Evolutionary conservation across 2,329 filamentous ascomycete species (phyloP), one percentile per base, ranked within the genome.

Genomic region (Xylariaceae sp.): DNA sequence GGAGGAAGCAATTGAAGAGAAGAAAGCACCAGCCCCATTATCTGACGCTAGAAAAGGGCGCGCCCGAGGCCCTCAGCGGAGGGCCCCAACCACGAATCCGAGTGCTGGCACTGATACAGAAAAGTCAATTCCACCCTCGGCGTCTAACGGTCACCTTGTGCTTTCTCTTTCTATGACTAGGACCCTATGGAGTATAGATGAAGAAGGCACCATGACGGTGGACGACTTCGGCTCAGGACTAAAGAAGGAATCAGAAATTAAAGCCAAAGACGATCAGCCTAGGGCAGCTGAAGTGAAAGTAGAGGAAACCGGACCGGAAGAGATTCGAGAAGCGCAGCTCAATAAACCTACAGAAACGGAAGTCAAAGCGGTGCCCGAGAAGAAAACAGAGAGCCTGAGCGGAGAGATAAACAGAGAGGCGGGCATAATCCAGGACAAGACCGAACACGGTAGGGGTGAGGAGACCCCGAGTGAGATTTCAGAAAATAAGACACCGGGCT

Each of bases 1-100:
- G 13, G 78, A 84, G 49, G 80, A 81, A 44, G 71, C 74, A 30
- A 72, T 72, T 2, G 78, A 78, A 30, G 78, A 81, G 55, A 83
- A 81, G 61, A 84, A 91, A 65, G 89, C 90, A 70, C 84, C 90
- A 70, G 84, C 80, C 10, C 91, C 92, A n/a, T 76, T 99, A 22
- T 79, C 80, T 19, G 94, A 99, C 76, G 91, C 92, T 34, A 83
- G 94, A 61, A 97, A 97, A 75, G 85, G 91, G 21, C 82, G 94
- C 61, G 94, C 94, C 19, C 86, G 89, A 60, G 94, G 94, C 10
- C 94, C 94, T 15, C 85, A 90, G 62, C 82, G 91, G 61, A 81
- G 91, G 67, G 83, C 87, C 21, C 81, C 84, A 29, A 76, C 79
- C 10, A 80, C 74, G 71, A 74, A 72, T 56, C 69, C 76, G 21